Percentiles rank a stretch among this genome's conserved stretches.
Evolutionary conservation across 192 early-diverging fungal genomes (phyloP).

Genomic region (Geranomyces michiganensis): DNA sequence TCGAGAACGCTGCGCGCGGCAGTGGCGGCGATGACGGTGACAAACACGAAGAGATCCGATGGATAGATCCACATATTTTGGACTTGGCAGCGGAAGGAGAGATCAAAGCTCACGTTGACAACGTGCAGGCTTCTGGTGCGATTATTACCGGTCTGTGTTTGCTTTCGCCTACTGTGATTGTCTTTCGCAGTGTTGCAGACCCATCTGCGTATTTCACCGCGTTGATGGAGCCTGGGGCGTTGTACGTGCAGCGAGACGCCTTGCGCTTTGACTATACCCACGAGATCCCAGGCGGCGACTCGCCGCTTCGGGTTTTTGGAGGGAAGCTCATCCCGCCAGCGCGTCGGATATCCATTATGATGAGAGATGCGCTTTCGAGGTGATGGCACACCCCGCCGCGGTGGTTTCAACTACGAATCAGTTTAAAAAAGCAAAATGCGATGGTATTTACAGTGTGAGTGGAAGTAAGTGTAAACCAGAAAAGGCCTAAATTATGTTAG

Average conservation of each 20-base stretch:
- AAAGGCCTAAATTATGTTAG: not conserved
- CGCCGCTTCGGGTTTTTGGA: conserved; percentile 53
- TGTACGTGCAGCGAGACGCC: conserved; percentile 74
- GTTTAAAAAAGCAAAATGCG: too few relatives aligned
- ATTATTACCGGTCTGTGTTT: conserved; percentile 78
- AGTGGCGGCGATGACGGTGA: conserved; percentile 34
- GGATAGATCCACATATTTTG: conserved; percentile 79
- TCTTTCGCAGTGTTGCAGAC: conserved; percentile 67
- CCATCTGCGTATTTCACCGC: conserved; percentile 62
- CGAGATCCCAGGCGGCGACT: conserved; percentile 63
- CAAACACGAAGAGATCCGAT: conserved; percentile 30
- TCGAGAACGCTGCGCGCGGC: too few relatives aligned
- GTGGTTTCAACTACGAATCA: too few relatives aligned
- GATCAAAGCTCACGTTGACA: conserved; percentile 83
- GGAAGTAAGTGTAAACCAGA: too few relatives aligned
- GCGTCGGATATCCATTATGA: conserved; percentile 74
- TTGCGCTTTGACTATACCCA: conserved; percentile 82
- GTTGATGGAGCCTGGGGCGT: conserved; percentile 60
- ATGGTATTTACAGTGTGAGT: too few relatives aligned
- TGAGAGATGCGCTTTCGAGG: conserved; percentile 52
- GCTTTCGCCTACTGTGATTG: conserved; percentile 71
- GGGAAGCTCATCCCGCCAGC: conserved; percentile 55
- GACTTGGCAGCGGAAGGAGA: conserved; percentile 69
- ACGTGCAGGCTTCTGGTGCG: conserved; percentile 72
- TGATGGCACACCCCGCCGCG: too few relatives aligned